Conservation (phyloP, 202 grass and related monocot genomes). For the Cymbopogon flexuosus region DNA sequence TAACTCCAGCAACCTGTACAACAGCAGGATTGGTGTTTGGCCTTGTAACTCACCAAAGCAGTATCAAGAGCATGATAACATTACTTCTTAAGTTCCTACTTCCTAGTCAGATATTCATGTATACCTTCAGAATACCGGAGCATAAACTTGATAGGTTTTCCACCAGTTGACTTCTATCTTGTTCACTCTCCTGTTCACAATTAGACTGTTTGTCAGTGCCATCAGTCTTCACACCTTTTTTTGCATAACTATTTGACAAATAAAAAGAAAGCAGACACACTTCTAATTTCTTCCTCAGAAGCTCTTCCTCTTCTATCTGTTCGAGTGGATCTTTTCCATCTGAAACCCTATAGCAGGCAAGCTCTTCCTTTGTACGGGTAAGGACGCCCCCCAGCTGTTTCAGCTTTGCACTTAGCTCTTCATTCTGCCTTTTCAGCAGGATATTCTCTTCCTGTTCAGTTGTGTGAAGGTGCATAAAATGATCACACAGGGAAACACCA, state of each 20-base stretch:
- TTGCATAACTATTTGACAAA: conserved; percentile 3
- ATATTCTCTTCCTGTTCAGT: conserved; percentile 78
- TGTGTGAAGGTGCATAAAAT: background rate
- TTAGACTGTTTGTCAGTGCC: conserved; percentile 24
- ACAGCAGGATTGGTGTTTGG: conserved; percentile 27
- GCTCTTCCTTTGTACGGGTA: conserved; percentile 65
- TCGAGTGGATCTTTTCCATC: conserved; percentile 52
- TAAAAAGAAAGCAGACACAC: conserved; percentile 36
- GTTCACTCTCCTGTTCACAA: conserved; percentile 65
- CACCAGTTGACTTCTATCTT: conserved; percentile 51
- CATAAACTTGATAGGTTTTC: conserved; percentile 63
- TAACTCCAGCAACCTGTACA: conserved; percentile 66
- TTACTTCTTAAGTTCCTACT: conserved; percentile 3
- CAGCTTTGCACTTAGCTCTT: conserved; percentile 68
- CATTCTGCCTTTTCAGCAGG: conserved; percentile 59
- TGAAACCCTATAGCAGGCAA: conserved; percentile 55
- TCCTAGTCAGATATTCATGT: conserved; percentile 12
- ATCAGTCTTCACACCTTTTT: background rate
- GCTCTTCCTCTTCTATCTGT: conserved; percentile 66
- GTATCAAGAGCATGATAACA: background rate
- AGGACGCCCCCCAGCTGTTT: conserved; percentile 48
- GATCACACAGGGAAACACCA: conserved; percentile 7
- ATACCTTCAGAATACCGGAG: conserved; percentile 65
- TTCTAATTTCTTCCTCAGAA: conserved; percentile 57
- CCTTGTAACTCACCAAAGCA: conserved; percentile 6